Percentiles rank a stretch among this genome's conserved stretches.
These are phyloP conservation scores for Lepidium sativum DNA, from an alignment of 345 rosid genomes.

Conservation along the genomic window DNA sequence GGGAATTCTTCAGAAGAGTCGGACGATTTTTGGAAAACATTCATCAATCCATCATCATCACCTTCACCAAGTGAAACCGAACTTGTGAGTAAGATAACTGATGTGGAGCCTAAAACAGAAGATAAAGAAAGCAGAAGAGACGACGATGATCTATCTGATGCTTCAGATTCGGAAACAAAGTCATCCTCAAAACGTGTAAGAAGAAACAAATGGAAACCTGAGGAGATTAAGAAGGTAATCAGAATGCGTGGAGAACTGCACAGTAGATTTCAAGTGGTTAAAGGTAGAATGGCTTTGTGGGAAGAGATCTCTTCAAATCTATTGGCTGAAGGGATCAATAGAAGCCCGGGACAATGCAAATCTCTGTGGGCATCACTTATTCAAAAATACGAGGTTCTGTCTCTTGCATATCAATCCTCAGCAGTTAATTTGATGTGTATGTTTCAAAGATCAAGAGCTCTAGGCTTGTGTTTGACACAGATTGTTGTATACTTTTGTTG, in stretches of 20 bases:
- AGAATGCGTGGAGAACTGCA: constrained; percentile 60
- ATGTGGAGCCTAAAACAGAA: constrained; percentile 19
- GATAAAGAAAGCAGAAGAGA: constrained; percentile 34
- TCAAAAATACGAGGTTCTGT: constrained; percentile 74
- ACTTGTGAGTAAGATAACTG: constrained; percentile 11
- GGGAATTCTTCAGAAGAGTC: constrained; percentile 28
- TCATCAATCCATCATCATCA: constrained; percentile 35
- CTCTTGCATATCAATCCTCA: not conserved
- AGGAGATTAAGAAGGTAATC: constrained; percentile 72
- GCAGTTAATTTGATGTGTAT: not conserved
- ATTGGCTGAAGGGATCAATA: constrained; percentile 46
- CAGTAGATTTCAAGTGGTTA: constrained; percentile 60
- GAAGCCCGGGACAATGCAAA: constrained; percentile 88
- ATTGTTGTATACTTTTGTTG: not conserved
- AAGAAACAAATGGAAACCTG: constrained; percentile 83
- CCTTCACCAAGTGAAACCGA: constrained; percentile 31
- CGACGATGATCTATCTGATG: constrained; percentile 31
- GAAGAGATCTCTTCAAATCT: constrained; percentile 68
- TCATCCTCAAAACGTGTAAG: constrained; percentile 40
- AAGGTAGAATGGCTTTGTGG: constrained; percentile 95
- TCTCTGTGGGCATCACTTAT: constrained; percentile 81
- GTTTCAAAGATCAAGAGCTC: not conserved
- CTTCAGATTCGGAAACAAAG: constrained; percentile 32
- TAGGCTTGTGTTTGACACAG: not conserved
- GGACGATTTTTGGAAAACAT: constrained; percentile 63